Evolutionary conservation across 129 eudicot species (phyloP), one percentile per base, ranked within the genome.

Genomic region (Escallonia herrerae): DNA sequence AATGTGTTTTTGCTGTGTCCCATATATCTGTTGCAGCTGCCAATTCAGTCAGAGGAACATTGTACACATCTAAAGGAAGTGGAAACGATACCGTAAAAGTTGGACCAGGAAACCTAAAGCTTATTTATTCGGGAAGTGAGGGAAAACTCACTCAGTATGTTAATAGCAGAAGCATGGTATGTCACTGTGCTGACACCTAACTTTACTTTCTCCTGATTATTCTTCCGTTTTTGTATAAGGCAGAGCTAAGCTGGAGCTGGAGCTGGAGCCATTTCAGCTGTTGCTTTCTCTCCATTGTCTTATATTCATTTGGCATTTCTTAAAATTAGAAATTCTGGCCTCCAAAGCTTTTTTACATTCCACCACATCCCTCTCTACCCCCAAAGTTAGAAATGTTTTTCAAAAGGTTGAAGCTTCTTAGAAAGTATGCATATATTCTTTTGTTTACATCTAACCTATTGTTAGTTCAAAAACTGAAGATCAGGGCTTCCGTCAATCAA

Each of bases 71-170:
- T 11, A 74, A 14, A 48, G 78, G 74, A n/a, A 53, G 63, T 67
- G 69, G 63, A 70, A 53, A 51, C 33, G 63, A 44, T 60, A 75
- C 65, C 48, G 59, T 84, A 57, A 74, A 80, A 63, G 58, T 84
- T 43, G 90, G 90, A 13, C 63, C 77, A 43, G 86, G 80, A 13
- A 65, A 66, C 43, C 15, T 75, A 65, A 75, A 48, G 65, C 73
- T 75, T 40, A 52, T 15, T 39, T 75, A 22, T 56, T 61, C 70
- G 53, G 74, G n/a, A 7, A 13, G 62, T 44, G 70, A 39, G 13
- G 80, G 80, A 40, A 68, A 62, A 56, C 74, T 68, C 52, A 22
- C 39, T 51, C 80, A 55, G 7, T 75, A 75, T 61, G 46, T 8
- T 15, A 68, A 75, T 68, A 62, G 65, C 65, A 63, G 70, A 63